Evolutionary conservation across 345 rosid genomes (phyloP), one percentile per base, ranked within the genome.

Genomic region (Gossypium anomalum): DNA sequence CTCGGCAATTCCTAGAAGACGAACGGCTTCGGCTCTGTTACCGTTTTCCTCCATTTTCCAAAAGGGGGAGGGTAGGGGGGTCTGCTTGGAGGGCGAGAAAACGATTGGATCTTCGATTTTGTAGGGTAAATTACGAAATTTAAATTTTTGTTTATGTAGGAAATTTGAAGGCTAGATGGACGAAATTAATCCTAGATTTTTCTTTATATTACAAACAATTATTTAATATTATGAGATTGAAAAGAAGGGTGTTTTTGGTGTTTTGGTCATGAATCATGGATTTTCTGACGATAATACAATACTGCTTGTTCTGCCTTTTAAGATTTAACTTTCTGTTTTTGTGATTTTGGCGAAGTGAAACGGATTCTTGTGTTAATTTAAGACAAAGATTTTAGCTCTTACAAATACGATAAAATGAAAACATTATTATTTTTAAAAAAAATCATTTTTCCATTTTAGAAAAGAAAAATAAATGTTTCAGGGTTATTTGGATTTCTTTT

Each of bases 1-100:
- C 83, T 90, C 92, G 10, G 96, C 89, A 75, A 95, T 82, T 74
- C 98, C 97, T 3, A 95, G 89, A 55, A 93, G 88, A 55, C 97
- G 96, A 49, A 90, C 87, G 13, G 94, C 98, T 80, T 95, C 96
- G 0, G 82, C 73, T 72, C 85, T 78, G 76, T 78, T 87, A 7
- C 87, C 51, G 48, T 78, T 83, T 14, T 76, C 83, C 67, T 85
- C 87, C 96, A 91, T 92, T 83, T 55, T 65, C 70, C 79, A 2
- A 17, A 8, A 2, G 3, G 45, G 14, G 14, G 7, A 17, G 43
- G 11, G 64, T 71, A 10, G 14, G 65, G 7, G 53, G 7, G 43
- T 41, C 49, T 29, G 48, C 34, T 41, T 52, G 70, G 70, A 3
- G 11, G 59, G n/a, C 3, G 38, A 74, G 61, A 61, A 73, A 63